These are phyloP conservation scores for Mycena albidolilacea DNA, from an alignment of 768 basidiomycete genomes.

Conservation along the genomic window DNA sequence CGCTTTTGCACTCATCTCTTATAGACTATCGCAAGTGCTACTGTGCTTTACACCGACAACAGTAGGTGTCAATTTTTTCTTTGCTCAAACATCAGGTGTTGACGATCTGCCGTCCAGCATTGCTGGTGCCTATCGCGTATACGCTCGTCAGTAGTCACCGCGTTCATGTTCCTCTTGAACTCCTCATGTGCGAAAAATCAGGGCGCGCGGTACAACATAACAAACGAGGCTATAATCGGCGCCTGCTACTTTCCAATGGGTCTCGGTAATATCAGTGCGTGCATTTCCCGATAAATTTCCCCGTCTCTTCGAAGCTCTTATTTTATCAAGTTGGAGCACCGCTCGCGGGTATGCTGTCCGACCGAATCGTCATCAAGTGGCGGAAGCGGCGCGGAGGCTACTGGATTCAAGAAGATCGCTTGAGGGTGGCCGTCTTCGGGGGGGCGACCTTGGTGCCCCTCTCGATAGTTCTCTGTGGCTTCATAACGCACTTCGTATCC, in stretches of 20 bases:
- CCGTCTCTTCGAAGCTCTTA: constrained; percentile 42
- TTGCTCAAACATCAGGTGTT: background rate
- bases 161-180: background rate
- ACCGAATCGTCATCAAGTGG: constrained; percentile 56
- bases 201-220: constrained; percentile 60
- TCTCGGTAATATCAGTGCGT: constrained; percentile 58
- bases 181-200: constrained; percentile 39
- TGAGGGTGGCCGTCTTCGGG: constrained; percentile 58
- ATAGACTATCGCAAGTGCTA: constrained; percentile 54
- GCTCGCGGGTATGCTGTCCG: constrained; percentile 62
- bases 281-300: background rate
- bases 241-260: constrained; percentile 59
- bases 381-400: constrained; percentile 56
- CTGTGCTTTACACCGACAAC: constrained; percentile 55
- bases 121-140: constrained; percentile 65
- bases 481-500: constrained; percentile 55
- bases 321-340: constrained; percentile 62
- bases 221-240: constrained; percentile 58
- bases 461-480: constrained; percentile 58
- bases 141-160: constrained; percentile 58
- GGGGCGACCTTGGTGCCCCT: constrained; percentile 59
- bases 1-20: constrained; percentile 4
- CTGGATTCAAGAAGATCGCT: constrained; percentile 69
- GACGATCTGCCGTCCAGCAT: constrained; percentile 24
- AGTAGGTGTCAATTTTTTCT: constrained; percentile 41